These are phyloP conservation scores for Maudiozyma turicensis DNA, from an alignment of 805 yeast genomes.

Conservation along the genomic window DNA sequence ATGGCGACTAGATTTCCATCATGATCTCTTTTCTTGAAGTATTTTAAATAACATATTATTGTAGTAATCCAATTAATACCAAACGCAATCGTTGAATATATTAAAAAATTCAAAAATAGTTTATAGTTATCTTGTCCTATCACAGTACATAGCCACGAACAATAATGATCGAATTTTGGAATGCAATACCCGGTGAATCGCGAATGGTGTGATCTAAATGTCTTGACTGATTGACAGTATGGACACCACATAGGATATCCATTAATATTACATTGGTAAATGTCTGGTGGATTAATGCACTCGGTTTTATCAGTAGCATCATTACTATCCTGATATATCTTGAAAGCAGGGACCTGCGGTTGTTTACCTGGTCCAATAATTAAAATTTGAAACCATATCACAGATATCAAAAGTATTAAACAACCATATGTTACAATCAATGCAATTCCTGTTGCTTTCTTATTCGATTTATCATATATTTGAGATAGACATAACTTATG, in stretches of 20 bases:
- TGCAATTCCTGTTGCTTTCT: conserved; percentile 16
- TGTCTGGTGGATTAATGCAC: conserved; percentile 38
- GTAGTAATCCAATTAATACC: conserved; percentile 32
- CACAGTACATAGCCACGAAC: conserved; percentile 65
- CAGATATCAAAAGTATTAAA: conserved; percentile 7
- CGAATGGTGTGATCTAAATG: conserved; percentile 65
- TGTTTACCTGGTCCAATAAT: conserved; percentile 21
- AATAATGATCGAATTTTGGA: conserved; percentile 73
- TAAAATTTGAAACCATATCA: conserved; percentile 17
- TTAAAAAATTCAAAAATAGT: conserved; percentile 45
- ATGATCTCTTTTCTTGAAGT: conserved; percentile 6
- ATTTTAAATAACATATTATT: conserved; percentile 27
- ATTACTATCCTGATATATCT: conserved; percentile 2
- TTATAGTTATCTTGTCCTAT: conserved; percentile 62
- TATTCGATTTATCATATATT: conserved; percentile 8
- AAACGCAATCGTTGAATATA: conserved; percentile 32
- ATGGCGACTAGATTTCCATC: conserved; percentile 44
- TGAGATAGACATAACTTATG: conserved; percentile 36
- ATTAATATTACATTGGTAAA: conserved; percentile 56
- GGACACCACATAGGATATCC: conserved; percentile 78
- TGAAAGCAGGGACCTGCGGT: conserved; percentile 19
- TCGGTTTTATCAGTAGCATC: conserved; percentile 7
- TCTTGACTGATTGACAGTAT: conserved; percentile 53
- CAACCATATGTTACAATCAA: conserved; percentile 11
- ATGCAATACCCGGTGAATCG: conserved; percentile 47